Evolutionary conservation across 768 basidiomycete species (phyloP), one percentile per base, ranked within the genome.

Genomic region (Leccinum ochraceum): DNA sequence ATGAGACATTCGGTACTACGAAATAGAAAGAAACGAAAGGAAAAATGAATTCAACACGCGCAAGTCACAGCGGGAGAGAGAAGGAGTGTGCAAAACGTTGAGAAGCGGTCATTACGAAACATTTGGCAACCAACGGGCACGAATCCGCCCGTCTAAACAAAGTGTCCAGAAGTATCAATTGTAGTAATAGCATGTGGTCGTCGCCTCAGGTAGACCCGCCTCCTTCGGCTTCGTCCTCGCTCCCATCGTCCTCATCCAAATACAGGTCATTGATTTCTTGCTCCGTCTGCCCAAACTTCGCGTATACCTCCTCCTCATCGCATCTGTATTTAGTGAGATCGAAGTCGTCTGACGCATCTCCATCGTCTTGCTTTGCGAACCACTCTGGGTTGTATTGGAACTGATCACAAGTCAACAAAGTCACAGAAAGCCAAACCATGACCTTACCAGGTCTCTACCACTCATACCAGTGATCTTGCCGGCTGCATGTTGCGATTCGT

Each of bases 331-430:
- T 79, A 26, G 75, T 67, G 48, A 88, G 74, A 74, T 88, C 86
- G 76, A 85, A 87, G 32, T 76, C 74, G 52, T 86, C 86, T 20
- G 75, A 75, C 22, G 26, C 73, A 14, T 72, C 73, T 20, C 63
- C 79, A 3, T 79, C 85, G 32, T 83, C 85, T 54, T 88, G 83
- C 67, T 94, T 93, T 64, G 88, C 85, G 78, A 94, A 95, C 90
- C 92, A 94, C 68, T 94, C 92, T 17, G 94, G 90, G 75, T 95
- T 95, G 85, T 92, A 96, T 77, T 92, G 89, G 84, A 97, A 96
- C 90, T 94, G 67, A 6, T 64, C 20, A 61, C 59, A 36, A 52
- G 54, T 61, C 53, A 60, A 54, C 20, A 53, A 50, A 24, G 64
- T 32, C 9, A 42, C 63, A 34, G 4, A 56, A 57, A 53, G 10